Percentiles rank a stretch among this genome's conserved stretches.
phyloP scores from a whole-genome alignment of 2,329 filamentous ascomycete genomes.

The Aspergillus vadensis region DNA sequence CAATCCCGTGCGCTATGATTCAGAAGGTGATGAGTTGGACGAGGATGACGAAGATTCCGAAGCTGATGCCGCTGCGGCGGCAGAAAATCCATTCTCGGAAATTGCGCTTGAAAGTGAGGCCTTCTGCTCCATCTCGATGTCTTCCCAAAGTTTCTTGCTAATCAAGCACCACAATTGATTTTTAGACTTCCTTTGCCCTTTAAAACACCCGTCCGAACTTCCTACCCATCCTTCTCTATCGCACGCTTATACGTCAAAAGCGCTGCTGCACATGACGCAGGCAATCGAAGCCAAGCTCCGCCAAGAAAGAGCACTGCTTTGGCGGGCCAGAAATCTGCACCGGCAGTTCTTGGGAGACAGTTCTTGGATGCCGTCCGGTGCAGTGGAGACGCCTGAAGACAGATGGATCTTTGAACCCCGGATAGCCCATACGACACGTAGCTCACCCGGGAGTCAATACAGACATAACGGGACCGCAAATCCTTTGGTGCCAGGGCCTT shows the following conservation, averaged over 20 bases:
- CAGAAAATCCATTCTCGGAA: slow-evolving; percentile 63
- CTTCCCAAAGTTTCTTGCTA: slow-evolving; percentile 9
- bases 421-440: slow-evolving; percentile 20
- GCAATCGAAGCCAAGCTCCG: slow-evolving; percentile 60
- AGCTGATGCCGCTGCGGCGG: slow-evolving; percentile 58
- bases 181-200: slow-evolving; percentile 60
- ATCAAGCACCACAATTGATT: neutral
- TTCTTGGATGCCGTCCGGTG: slow-evolving; percentile 59
- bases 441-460: slow-evolving; percentile 19
- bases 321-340: slow-evolving; percentile 60
- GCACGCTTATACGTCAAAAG: slow-evolving; percentile 60
- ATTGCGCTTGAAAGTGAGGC: slow-evolving; percentile 59
- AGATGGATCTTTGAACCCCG: slow-evolving; percentile 49
- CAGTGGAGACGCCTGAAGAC: slow-evolving; percentile 55
- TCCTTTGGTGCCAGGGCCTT: slow-evolving; percentile 13
- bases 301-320: slow-evolving; percentile 58
- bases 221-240: slow-evolving; percentile 61
- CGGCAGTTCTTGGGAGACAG: slow-evolving; percentile 62
- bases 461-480: slow-evolving; percentile 19
- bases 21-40: slow-evolving; percentile 64
- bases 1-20: slow-evolving; percentile 63
- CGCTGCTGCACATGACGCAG: slow-evolving; percentile 59
- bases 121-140: neutral
- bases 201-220: slow-evolving; percentile 63
- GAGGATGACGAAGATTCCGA: slow-evolving; percentile 60